phyloP scores from a whole-genome alignment of 768 basidiomycete genomes.

The Boletus speciosus region DNA sequence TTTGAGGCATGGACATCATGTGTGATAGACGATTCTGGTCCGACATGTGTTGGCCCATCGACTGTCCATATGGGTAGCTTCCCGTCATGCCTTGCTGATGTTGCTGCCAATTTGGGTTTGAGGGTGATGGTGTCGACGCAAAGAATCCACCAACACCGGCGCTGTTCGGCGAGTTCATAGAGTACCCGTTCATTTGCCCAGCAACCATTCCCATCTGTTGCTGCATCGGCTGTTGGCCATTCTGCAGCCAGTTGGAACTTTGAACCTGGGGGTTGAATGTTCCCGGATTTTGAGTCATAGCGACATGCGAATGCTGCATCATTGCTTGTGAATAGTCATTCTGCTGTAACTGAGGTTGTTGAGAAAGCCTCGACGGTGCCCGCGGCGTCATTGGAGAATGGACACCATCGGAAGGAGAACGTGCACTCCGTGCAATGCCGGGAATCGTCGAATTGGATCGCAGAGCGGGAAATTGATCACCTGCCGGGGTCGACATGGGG shows the following conservation, averaged over 20 bases:
- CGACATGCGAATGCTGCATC: constrained; percentile 35
- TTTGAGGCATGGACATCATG: constrained; percentile 50
- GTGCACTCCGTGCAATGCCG: constrained; percentile 69
- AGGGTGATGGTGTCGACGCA: constrained; percentile 23
- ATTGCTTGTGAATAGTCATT: constrained; percentile 38
- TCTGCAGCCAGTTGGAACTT: constrained; percentile 46
- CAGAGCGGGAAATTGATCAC: constrained; percentile 45
- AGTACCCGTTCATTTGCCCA: constrained; percentile 35
- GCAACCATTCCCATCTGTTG: constrained; percentile 32
- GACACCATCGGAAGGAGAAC: constrained; percentile 68
- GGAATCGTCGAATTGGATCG: constrained; percentile 62
- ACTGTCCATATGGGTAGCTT: constrained; percentile 29
- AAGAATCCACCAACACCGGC: constrained; percentile 26
- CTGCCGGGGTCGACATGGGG: constrained; percentile 40
- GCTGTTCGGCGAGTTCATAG: constrained; percentile 38
- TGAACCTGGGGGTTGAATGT: constrained; percentile 36
- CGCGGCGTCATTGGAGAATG: constrained; percentile 43
- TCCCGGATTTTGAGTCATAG: constrained; percentile 27
- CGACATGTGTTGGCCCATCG: constrained; percentile 20
- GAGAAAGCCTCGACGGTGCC: constrained; percentile 33
- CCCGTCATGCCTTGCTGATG: constrained; percentile 26
- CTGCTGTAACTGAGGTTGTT: constrained; percentile 49
- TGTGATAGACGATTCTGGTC: constrained; percentile 41
- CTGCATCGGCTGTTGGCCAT: constrained; percentile 54
- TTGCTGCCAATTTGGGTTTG: constrained; percentile 29